phyloP scores from a whole-genome alignment of 129 eudicot species.

The Rutidosis leptorrhynchoides region DNA sequence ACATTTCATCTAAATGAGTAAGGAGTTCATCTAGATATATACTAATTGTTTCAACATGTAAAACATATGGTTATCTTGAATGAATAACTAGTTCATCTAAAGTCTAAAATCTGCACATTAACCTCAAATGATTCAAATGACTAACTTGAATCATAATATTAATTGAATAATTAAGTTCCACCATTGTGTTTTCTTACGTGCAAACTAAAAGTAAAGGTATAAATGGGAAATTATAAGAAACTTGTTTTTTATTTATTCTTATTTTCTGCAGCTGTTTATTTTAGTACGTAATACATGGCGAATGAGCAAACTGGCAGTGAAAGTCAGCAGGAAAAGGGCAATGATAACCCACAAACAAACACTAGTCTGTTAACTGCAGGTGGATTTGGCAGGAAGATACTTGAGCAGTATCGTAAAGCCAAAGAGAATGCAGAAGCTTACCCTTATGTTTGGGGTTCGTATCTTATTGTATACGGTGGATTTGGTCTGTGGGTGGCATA shows the following conservation, averaged over 20 bases:
- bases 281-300: slow-evolving; percentile 36
- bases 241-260: neutral
- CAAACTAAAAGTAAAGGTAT: neutral
- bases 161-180: neutral
- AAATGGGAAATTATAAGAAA: neutral
- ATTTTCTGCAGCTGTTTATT: slow-evolving; percentile 13
- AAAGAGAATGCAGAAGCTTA: slow-evolving; percentile 82
- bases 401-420: slow-evolving; percentile 49
- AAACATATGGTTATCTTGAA: neutral
- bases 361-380: slow-evolving; percentile 33
- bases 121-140: neutral
- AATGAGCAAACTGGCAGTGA: slow-evolving; percentile 32
- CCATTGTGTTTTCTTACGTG: neutral
- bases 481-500: slow-evolving; percentile 78
- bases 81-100: neutral
- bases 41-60: neutral
- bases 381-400: slow-evolving; percentile 40
- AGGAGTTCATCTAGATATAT: neutral
- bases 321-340: slow-evolving; percentile 36
- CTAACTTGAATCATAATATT: neutral
- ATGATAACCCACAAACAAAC: slow-evolving; percentile 24
- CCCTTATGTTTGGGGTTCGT: slow-evolving; percentile 95
- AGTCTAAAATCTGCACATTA: neutral
- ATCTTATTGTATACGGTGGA: slow-evolving; percentile 71
- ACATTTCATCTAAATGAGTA: no score